Conservation (phyloP, 2,329 filamentous ascomycete genomes). For the Aspergillus floridensis region DNA sequence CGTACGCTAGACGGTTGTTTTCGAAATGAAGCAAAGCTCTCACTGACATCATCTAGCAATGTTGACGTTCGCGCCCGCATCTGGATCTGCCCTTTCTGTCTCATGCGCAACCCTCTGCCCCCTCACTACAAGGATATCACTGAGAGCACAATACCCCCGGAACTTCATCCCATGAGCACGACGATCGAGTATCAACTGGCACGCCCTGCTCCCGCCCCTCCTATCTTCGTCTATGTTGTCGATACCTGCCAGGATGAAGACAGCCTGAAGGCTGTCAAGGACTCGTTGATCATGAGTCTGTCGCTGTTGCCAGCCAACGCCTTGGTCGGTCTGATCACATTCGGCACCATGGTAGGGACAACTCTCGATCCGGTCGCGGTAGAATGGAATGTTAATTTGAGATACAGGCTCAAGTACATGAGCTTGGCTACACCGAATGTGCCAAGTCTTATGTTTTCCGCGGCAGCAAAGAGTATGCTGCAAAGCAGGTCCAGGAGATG, state of each 20-base stretch:
- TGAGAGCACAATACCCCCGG: conserved; percentile 62
- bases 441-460: conserved; percentile 98
- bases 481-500: conserved; percentile 99
- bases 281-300: conserved; percentile 66
- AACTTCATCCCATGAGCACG: conserved; percentile 63
- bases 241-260: conserved; percentile 69
- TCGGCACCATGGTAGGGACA: conserved; percentile 79
- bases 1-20: conserved; percentile 55
- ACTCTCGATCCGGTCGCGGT: conserved; percentile 5
- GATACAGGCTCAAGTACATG: conserved; percentile 81
- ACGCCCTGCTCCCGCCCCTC: conserved; percentile 62
- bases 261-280: conserved; percentile 64
- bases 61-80: conserved; percentile 65
- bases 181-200: conserved; percentile 66
- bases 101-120: conserved; percentile 63
- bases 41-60: conserved; percentile 47
- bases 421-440: conserved; percentile 96
- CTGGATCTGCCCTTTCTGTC: conserved; percentile 69
- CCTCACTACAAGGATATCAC: conserved; percentile 69
- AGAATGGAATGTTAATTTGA: conserved; percentile 13
- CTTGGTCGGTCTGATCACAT: conserved; percentile 64
- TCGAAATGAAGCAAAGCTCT: conserved; percentile 8
- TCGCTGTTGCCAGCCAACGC: conserved; percentile 62
- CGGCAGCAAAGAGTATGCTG: conserved; percentile 95
- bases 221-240: conserved; percentile 67